phyloP scores from a whole-genome alignment of 1,284 basidiomycete genomes.

The Fomitopsis palustris region DNA sequence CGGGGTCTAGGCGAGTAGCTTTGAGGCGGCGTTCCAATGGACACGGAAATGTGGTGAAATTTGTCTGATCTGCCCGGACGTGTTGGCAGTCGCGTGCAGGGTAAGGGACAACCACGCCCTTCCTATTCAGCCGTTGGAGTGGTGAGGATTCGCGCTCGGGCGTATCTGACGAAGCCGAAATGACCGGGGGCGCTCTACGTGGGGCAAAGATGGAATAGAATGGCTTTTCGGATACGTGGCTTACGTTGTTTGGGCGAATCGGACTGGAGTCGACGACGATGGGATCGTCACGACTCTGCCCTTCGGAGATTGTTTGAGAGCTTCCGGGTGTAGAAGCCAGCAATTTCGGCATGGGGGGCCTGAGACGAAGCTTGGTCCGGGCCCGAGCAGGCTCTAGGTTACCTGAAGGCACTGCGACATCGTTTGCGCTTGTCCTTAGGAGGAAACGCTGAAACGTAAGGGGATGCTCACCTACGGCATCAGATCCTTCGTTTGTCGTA shows the following conservation, averaged over 20 bases:
- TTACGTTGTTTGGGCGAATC: conserved; percentile 6
- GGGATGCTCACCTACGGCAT: conserved; percentile 1
- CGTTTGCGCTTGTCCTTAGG: not conserved
- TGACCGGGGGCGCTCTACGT: conserved; percentile 4
- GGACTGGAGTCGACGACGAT: conserved; percentile 21
- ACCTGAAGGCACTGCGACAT: not conserved
- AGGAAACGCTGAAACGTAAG: not conserved
- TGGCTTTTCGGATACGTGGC: conserved; percentile 20
- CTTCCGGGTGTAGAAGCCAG: not conserved
- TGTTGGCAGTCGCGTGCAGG: conserved; percentile 58
- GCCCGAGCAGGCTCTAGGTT: not conserved
- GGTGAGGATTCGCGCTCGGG: not conserved
- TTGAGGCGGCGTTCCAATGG: conserved; percentile 1
- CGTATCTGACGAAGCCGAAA: conserved; percentile 1
- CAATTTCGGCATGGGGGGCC: not conserved
- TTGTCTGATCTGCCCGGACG: conserved; percentile 51
- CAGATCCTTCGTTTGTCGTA: not conserved
- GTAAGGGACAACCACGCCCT: conserved; percentile 34
- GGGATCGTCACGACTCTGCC: conserved; percentile 19
- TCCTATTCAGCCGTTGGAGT: not conserved
- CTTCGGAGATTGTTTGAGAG: conserved; percentile 4
- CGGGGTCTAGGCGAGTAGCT: not conserved
- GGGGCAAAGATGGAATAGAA: conserved; percentile 31
- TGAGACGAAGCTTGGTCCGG: not conserved
- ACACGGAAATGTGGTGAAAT: conserved; percentile 8